A percentile compares a stretch with the other conserved stretches of the same genome.
Evolutionary conservation across 2,329 filamentous ascomycete species (phyloP).

Genomic region (Thyridium curvatum): DNA sequence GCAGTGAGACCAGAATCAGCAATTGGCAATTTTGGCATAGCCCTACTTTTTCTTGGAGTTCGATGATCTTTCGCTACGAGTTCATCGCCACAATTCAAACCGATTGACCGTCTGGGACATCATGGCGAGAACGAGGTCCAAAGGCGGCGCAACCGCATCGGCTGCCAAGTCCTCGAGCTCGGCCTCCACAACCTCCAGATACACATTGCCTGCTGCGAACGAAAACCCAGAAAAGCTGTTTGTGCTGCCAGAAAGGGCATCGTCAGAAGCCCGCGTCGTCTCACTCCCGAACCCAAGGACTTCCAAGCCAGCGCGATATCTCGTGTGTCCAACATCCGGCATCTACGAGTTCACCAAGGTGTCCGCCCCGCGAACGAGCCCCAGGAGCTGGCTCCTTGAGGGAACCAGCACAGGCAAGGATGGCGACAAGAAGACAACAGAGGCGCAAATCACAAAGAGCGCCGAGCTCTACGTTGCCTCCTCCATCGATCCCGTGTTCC

Average conservation of each 20-base stretch:
- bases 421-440: conserved; percentile 11
- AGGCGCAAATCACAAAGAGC: conserved; percentile 47
- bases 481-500: conserved; percentile 75
- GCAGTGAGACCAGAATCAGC: too few species aligned
- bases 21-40: too few species aligned
- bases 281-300: conserved; percentile 53
- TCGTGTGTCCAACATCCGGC: conserved; percentile 55
- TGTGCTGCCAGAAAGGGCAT: conserved; percentile 51
- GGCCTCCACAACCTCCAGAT: conserved; percentile 24
- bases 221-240: conserved; percentile 48
- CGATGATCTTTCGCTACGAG: too few species aligned
- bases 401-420: conserved; percentile 7
- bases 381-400: conserved; percentile 58
- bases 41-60: too few species aligned
- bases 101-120: too few species aligned
- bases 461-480: conserved; percentile 81
- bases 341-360: conserved; percentile 61
- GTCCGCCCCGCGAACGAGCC: conserved; percentile 42
- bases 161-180: conserved; percentile 10
- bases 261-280: conserved; percentile 49
- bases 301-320: conserved; percentile 47
- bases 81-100: too few species aligned
- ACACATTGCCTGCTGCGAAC: conserved; percentile 31
- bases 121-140: conserved; percentile 34
- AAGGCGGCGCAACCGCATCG: conserved; percentile 20